phyloP scores from a whole-genome alignment of 2,329 filamentous ascomycete species.

The Ceratocystis alfenasii region DNA sequence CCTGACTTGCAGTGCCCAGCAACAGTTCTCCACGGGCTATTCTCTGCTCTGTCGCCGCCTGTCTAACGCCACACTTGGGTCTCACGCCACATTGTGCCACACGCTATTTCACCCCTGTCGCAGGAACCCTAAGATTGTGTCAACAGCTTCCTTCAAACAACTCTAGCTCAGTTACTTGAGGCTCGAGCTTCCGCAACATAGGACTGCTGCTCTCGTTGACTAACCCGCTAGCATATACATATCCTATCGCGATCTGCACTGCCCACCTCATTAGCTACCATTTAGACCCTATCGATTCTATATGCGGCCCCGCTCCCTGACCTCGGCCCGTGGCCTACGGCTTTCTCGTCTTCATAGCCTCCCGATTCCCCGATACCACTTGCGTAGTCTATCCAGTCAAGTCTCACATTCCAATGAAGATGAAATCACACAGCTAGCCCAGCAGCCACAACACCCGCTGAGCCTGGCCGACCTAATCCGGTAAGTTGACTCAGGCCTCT shows the following conservation, averaged over 20 bases:
- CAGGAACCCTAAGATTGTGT: not conserved
- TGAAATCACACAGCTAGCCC: conserved; percentile 67
- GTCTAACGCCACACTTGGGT: not conserved
- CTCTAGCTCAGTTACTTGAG: not conserved
- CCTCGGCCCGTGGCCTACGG: too few species aligned
- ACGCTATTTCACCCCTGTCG: not conserved
- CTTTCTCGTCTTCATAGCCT: not conserved
- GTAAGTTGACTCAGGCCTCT: conserved; percentile 36
- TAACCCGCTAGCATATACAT: too few species aligned
- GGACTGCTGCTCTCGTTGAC: too few species aligned
- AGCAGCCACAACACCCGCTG: conserved; percentile 64
- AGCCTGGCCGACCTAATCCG: conserved; percentile 81
- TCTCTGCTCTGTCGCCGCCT: not conserved
- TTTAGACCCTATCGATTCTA: too few species aligned
- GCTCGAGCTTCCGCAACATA: not conserved
- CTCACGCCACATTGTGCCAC: not conserved
- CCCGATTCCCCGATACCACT: not conserved
- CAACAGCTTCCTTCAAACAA: not conserved
- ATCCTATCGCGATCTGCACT: too few species aligned
- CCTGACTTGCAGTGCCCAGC: too few species aligned
- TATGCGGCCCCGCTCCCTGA: too few species aligned
- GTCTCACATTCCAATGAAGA: conserved; percentile 46
- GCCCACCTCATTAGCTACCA: too few species aligned
- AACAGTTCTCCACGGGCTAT: too few species aligned
- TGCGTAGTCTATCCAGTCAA: not conserved